A percentile compares a stretch with the other conserved stretches of the same genome.
phyloP scores from a whole-genome alignment of 306 rosid genomes.

The Corylus avellana region DNA sequence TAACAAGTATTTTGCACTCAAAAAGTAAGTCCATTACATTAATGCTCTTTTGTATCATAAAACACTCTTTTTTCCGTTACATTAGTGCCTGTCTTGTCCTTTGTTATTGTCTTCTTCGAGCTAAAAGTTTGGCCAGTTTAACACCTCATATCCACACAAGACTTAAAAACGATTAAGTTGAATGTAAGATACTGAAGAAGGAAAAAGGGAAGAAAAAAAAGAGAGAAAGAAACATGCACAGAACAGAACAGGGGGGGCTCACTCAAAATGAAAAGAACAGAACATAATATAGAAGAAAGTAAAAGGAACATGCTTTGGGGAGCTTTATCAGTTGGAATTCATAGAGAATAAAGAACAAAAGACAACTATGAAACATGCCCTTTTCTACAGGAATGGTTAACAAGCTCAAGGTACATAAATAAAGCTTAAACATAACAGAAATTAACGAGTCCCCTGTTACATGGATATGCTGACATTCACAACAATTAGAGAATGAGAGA shows the following conservation, averaged over 20 bases:
- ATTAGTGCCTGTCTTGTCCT: not conserved
- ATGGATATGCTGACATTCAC: not conserved
- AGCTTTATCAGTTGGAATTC: conserved; percentile 1
- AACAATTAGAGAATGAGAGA: conserved; percentile 5
- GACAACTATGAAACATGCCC: not conserved
- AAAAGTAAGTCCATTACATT: no score
- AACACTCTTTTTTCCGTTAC: not conserved
- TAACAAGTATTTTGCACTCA: not conserved
- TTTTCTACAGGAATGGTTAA: not conserved
- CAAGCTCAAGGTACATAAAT: not conserved
- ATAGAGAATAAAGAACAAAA: conserved; percentile 1
- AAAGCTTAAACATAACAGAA: not conserved
- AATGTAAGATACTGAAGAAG: not conserved
- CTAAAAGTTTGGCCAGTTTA: not conserved
- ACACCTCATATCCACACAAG: not conserved
- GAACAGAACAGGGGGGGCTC: not conserved
- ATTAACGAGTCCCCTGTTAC: not conserved
- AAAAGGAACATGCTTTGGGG: not conserved
- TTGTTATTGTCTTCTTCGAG: not conserved
- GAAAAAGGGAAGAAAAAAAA: not conserved
- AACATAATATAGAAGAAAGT: conserved; percentile 2
- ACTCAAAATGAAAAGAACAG: not conserved
- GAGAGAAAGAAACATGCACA: not conserved
- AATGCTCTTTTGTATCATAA: no score
- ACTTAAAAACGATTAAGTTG: not conserved